phyloP scores from a whole-genome alignment of 805 yeast genomes.

The Kuraishia ogatae region DNA sequence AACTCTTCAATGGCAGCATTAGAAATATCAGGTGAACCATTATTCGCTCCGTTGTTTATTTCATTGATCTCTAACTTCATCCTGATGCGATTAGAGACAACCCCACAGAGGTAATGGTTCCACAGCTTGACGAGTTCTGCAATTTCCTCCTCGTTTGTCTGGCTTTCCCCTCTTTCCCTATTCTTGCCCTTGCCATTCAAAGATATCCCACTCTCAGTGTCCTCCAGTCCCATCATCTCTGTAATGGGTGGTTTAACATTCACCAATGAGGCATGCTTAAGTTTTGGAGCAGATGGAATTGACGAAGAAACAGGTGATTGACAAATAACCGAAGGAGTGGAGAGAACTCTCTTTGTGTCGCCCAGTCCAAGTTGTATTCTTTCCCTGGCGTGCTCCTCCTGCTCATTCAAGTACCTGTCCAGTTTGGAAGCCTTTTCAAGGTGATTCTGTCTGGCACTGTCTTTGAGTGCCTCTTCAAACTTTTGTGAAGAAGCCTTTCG shows the following conservation, averaged over 20 bases:
- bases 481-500: neutral
- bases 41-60: neutral
- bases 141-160: neutral
- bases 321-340: neutral
- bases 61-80: neutral
- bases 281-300: neutral
- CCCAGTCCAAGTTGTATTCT: neutral
- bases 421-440: constrained; percentile 1
- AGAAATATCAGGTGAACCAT: neutral
- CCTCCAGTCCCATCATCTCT: neutral
- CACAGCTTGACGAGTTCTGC: neutral
- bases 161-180: too few relatives aligned
- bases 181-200: too few relatives aligned
- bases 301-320: neutral
- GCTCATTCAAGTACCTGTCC: constrained; percentile 3
- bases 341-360: neutral
- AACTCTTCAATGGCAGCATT: neutral
- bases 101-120: neutral
- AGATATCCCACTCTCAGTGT: neutral
- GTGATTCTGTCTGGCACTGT: neutral
- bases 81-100: neutral
- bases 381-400: neutral
- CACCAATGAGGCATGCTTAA: neutral
- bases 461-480: neutral
- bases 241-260: neutral